Percentiles rank a stretch among this genome's conserved stretches.
Evolutionary conservation across 805 yeast genomes (phyloP).

Genomic region (Torulaspora franciscae): DNA sequence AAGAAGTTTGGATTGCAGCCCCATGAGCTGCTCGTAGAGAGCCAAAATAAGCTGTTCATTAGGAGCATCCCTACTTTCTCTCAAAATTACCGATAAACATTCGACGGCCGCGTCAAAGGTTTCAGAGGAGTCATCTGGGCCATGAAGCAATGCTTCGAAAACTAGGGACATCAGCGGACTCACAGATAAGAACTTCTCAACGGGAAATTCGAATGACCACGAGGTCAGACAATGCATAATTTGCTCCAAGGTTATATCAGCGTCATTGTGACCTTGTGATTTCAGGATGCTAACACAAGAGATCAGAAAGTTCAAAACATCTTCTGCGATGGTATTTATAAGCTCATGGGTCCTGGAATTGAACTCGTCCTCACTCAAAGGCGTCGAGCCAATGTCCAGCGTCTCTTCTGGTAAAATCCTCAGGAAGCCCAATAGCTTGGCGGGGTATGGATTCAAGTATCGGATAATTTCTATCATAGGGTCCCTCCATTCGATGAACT

Average conservation of each 20-base stretch:
- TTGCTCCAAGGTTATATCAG: conserved; percentile 28
- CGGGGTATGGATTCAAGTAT: conserved; percentile 37
- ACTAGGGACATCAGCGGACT: conserved; percentile 63
- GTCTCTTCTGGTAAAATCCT: conserved; percentile 90
- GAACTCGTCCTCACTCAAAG: conserved; percentile 78
- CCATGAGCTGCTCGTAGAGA: conserved; percentile 63
- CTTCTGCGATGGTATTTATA: conserved; percentile 60
- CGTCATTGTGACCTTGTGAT: conserved; percentile 33
- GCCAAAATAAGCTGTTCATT: conserved; percentile 57
- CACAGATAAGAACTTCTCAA: conserved; percentile 59
- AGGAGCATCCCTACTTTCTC: conserved; percentile 76
- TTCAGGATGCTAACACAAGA: conserved; percentile 35
- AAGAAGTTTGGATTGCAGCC: conserved; percentile 49
- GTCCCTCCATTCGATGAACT: conserved; percentile 64
- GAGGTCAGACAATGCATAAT: conserved; percentile 75
- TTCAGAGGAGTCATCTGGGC: conserved; percentile 35
- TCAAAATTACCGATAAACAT: conserved; percentile 73
- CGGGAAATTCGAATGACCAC: conserved; percentile 86
- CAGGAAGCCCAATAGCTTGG: conserved; percentile 66
- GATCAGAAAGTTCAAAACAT: conserved; percentile 59
- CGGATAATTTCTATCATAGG: conserved; percentile 65
- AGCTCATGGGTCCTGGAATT: conserved; percentile 56
- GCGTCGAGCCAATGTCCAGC: conserved; percentile 66
- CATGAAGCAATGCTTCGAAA: conserved; percentile 53
- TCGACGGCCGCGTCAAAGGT: conserved; percentile 83